Evolutionary conservation across 495 filamentous ascomycete genomes (phyloP).

Genomic region (Margaritispora aquatica): DNA sequence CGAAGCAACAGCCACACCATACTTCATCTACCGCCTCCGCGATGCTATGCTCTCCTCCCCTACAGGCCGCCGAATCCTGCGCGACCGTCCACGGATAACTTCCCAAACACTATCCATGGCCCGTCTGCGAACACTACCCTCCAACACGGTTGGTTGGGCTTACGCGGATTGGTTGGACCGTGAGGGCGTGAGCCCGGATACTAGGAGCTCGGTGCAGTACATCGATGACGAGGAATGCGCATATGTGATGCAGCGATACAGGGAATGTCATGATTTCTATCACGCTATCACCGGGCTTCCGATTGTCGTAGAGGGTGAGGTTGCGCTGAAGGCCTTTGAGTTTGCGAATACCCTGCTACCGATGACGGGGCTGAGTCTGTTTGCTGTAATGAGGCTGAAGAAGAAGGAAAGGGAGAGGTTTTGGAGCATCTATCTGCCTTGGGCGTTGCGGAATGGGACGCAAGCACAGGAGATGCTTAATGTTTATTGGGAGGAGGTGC

Average conservation of each 20-base stretch:
- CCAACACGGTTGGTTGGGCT: constrained; percentile 72
- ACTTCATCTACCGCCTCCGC: constrained; percentile 89
- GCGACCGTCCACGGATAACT: constrained; percentile 82
- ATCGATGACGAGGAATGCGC: constrained; percentile 93
- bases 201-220: constrained; percentile 72
- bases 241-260: constrained; percentile 98
- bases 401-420: constrained; percentile 67
- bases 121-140: constrained; percentile 63
- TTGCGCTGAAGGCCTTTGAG: constrained; percentile 93
- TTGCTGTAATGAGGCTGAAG: constrained; percentile 67
- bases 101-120: constrained; percentile 66
- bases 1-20: constrained; percentile 89
- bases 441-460: constrained; percentile 82
- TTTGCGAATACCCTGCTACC: constrained; percentile 90
- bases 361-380: constrained; percentile 85
- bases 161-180: constrained; percentile 86
- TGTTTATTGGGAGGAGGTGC: constrained; percentile 96
- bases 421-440: constrained; percentile 71
- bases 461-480: constrained; percentile 79
- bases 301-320: constrained; percentile 86
- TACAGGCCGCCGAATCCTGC: constrained; percentile 87
- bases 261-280: constrained; percentile 98
- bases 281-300: constrained; percentile 92
- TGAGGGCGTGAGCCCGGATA: constrained; percentile 90
- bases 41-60: constrained; percentile 80